These are phyloP conservation scores for Rhizopogon rudus DNA, from an alignment of 768 basidiomycete genomes.

Conservation along the genomic window DNA sequence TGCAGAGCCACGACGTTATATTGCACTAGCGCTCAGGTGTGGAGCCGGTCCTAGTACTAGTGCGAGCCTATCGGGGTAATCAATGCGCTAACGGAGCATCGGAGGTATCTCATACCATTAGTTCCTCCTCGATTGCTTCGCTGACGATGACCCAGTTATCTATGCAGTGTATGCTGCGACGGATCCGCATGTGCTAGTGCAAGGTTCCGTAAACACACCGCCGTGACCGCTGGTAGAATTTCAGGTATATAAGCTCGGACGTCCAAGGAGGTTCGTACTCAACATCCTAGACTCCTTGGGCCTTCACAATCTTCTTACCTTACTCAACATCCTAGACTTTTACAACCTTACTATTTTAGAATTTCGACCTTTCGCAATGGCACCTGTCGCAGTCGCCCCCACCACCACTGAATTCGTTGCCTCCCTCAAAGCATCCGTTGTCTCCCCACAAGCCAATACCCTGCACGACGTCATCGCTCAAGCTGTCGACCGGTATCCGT, in stretches of 20 bases:
- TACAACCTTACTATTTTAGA: neutral
- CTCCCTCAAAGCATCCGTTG: neutral
- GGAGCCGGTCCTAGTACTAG: neutral
- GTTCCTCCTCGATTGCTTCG: neutral
- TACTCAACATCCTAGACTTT: neutral
- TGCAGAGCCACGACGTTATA: neutral
- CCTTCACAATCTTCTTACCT: no score
- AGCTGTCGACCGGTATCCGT: conserved; percentile 16
- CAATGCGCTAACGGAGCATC: neutral
- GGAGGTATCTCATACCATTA: neutral
- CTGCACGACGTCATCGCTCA: conserved; percentile 19
- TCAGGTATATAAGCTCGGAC: conserved; percentile 16
- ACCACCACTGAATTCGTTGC: no score
- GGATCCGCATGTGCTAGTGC: neutral
- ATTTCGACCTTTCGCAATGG: conserved; percentile 7
- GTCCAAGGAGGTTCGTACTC: neutral
- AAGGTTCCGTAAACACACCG: neutral
- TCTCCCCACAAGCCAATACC: conserved; percentile 9
- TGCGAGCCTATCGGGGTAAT: neutral
- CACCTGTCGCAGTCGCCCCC: conserved; percentile 5
- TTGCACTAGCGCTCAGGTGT: neutral
- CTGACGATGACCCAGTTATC: neutral
- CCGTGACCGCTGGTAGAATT: neutral
- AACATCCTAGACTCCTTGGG: neutral
- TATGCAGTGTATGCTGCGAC: neutral